phyloP scores from a whole-genome alignment of 176 grass and related monocot species.

The Stipa capillata region DNA sequence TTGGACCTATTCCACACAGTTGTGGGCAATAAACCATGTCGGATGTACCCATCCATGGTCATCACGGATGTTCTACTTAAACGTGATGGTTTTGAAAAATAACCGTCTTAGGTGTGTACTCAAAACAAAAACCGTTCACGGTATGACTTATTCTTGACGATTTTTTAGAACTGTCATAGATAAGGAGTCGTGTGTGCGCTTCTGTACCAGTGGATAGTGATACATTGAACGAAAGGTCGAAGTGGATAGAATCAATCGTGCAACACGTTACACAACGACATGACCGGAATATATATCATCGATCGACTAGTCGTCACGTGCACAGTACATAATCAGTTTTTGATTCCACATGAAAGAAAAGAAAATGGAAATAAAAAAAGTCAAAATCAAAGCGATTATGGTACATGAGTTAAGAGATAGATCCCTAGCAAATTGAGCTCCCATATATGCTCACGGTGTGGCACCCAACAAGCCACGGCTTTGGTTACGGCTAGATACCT shows the following conservation, averaged over 20 bases:
- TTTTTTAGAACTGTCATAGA: too few species aligned
- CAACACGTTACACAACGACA: background rate
- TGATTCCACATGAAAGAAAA: background rate
- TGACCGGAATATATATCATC: background rate
- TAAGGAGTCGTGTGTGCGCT: too few species aligned
- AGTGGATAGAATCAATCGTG: background rate
- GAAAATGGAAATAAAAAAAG: background rate
- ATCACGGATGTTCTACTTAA: too few species aligned
- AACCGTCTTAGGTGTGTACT: too few species aligned
- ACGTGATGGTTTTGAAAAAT: too few species aligned
- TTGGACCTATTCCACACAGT: too few species aligned
- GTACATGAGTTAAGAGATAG: background rate
- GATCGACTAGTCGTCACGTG: background rate
- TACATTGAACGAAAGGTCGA: background rate
- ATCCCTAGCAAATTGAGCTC: background rate
- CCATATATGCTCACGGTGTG: slow-evolving; percentile 5
- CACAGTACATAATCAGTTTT: background rate
- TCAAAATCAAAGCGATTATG: slow-evolving; percentile 21
- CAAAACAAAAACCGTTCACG: too few species aligned
- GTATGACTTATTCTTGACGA: too few species aligned
- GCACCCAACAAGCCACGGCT: slow-evolving; percentile 17
- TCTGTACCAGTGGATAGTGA: too few species aligned
- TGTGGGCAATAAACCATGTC: too few species aligned
- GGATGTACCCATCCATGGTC: too few species aligned
- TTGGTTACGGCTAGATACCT: background rate